A percentile compares a stretch with the other conserved stretches of the same genome.
Conservation (phyloP, 2,329 filamentous ascomycete genomes). For the Truncatella angustata region DNA sequence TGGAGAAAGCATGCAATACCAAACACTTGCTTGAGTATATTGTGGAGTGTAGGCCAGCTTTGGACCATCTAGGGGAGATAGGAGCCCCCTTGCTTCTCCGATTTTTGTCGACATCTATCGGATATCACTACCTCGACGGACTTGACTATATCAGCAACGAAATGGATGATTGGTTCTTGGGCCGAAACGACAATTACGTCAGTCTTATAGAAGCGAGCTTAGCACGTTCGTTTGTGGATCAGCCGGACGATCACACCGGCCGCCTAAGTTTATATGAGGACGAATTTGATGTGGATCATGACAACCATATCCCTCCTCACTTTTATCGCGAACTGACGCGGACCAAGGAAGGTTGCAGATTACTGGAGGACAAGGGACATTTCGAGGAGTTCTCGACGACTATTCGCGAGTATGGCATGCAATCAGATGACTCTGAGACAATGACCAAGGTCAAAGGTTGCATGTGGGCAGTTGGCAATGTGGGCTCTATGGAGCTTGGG, state of each 20-base stretch:
- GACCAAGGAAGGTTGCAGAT: slow-evolving; percentile 85
- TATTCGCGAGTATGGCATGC: slow-evolving; percentile 83
- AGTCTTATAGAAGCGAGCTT: slow-evolving; percentile 92
- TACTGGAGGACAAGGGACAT: slow-evolving; percentile 89
- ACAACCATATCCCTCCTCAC: slow-evolving; percentile 81
- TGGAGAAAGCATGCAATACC: slow-evolving; percentile 95
- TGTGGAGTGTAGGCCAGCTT: slow-evolving; percentile 88
- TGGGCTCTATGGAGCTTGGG: slow-evolving; percentile 96
- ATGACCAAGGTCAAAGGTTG: slow-evolving; percentile 95
- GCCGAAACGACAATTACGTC: slow-evolving; percentile 95
- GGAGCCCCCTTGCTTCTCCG: slow-evolving; percentile 88
- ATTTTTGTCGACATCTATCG: slow-evolving; percentile 93
- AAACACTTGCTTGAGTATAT: slow-evolving; percentile 91
- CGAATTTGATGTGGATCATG: slow-evolving; percentile 51
- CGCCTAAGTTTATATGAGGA: slow-evolving; percentile 60
- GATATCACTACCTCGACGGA: slow-evolving; percentile 95
- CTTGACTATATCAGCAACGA: slow-evolving; percentile 98
- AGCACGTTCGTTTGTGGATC: slow-evolving; percentile 76
- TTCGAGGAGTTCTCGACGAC: slow-evolving; percentile 91
- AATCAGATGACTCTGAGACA: slow-evolving; percentile 79
- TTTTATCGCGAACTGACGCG: slow-evolving; percentile 95
- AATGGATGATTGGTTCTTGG: slow-evolving; percentile 99
- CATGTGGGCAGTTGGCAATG: slow-evolving; percentile 96
- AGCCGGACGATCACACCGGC: slow-evolving; percentile 55
- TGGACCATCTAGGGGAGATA: slow-evolving; percentile 95